phyloP scores from a whole-genome alignment of 2,329 filamentous ascomycete species.

The Colletotrichum destructivum region DNA sequence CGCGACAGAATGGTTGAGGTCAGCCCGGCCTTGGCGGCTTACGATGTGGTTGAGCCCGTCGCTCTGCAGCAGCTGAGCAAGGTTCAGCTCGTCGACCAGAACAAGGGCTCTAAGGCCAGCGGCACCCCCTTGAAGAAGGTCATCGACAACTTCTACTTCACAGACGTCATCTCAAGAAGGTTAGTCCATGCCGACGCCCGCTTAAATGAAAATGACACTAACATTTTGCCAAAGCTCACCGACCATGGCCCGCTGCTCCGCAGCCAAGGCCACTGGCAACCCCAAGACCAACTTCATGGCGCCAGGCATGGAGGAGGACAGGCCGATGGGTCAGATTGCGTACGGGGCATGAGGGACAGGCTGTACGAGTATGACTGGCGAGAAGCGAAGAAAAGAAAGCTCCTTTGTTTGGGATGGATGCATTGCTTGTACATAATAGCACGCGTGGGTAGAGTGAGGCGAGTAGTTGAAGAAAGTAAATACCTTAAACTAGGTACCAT shows the following conservation, averaged over 20 bases:
- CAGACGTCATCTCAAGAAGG: constrained; percentile 96
- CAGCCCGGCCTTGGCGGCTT: constrained; percentile 88
- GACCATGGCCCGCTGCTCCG: constrained; percentile 98
- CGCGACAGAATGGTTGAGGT: constrained; percentile 97
- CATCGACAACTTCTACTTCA: constrained; percentile 98
- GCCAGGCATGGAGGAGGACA: constrained; percentile 75
- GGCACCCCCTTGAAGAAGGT: constrained; percentile 85
- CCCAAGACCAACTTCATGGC: constrained; percentile 86
- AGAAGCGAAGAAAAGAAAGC: constrained; percentile 55
- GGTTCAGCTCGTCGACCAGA: constrained; percentile 95
- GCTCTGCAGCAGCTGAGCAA: constrained; percentile 84
- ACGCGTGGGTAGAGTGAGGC: constrained; percentile 43
- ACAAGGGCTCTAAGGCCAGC: constrained; percentile 85
- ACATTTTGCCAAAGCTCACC: constrained; percentile 77
- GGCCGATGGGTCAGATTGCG: constrained; percentile 73
- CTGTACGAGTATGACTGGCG: constrained; percentile 50
- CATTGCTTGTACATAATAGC: constrained; percentile 58
- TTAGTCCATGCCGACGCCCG: constrained; percentile 59
- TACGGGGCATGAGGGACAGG: constrained; percentile 65
- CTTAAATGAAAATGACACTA: constrained; percentile 16
- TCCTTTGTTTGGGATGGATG: constrained; percentile 50
- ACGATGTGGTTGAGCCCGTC: constrained; percentile 91
- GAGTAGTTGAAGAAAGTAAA: constrained; percentile 44
- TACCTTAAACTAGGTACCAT: constrained; percentile 33
- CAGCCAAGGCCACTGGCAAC: constrained; percentile 87